Base-by-base conservation (phyloP, 352 stramenopile species). In the Phytophthora podocarpi region DNA sequence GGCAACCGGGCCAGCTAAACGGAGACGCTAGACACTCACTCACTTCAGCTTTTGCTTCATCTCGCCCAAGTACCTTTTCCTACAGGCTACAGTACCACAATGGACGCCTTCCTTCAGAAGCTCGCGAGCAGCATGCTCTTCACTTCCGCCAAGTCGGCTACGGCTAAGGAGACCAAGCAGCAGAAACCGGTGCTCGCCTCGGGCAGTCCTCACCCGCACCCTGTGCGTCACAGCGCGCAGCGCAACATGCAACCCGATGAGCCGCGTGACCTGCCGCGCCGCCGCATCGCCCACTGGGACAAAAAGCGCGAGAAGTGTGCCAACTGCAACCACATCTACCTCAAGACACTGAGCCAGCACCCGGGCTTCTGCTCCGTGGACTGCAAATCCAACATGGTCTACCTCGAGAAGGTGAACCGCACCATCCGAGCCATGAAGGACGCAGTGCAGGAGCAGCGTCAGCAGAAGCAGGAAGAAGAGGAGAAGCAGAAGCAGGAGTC, bases 321-420 rank as follows among this genome's bases (percentile, higher is more conserved):
- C 53, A 95, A 95, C 73, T 95, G 87, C 72, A 72, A 82, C 43
- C 83, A 85, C 57, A 91, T 95, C 54, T 95, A 91, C 64, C 74
- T 95, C 62, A 93, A 93, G 71, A 92, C 84, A 28, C 64, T 90
- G n/a, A 94, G 82, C 45, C 71, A 74, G 30, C 78, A 90, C 64
- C 46, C 73, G 5, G 82, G 82, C 70, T 94, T 83, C 53, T 95
- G 87, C 76, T 95, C 87, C 8, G 78, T 95, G 37, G 87, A 95
- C 67, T 95, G 87, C 80, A 93, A 95, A 74, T 93, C 85, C 31
- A 95, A 95, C 72, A 87, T 85, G 42, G 55, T 67, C 2, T 95
- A 95, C 71, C 66, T 95, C 21, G 74, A 86, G 39, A 90, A 93
- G 66, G 83, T 95, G 2, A 92, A 91, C 71, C 78, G 80, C 70